Evolutionary conservation across 805 yeast genomes (phyloP), one percentile per base, ranked within the genome.

Genomic region (Candida maesae): DNA sequence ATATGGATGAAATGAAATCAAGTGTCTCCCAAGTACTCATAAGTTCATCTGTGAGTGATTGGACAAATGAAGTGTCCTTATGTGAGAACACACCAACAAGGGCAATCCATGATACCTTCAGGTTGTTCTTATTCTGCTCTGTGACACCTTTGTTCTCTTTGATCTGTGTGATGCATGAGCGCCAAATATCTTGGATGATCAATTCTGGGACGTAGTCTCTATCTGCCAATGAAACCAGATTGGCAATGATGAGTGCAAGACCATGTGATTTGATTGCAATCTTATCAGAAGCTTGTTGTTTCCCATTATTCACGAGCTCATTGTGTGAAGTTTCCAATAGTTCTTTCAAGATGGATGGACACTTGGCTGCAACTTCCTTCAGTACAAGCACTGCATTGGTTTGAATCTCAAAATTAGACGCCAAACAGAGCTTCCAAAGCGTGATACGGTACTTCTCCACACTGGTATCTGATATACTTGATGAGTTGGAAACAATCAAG

Each of bases 21-120:
- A 81, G 64, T 32, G 74, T 70, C 46, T 79, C 79, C 90, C 90
- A 84, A 42, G 83, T 65, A 9, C 68, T 58, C 34, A 84, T 59
- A 36, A 84, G 66, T 49, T 81, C 87, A 3, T 79, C 70, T 12
- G 73, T 63, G 47, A 81, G 81, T 41, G 77, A 66, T 37, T 70
- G 65, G 27, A 84, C 64, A 41, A 76, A 74, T 18, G 67, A 63
- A 13, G 71, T 70, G 27, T 82, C 84, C 0, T 62, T 53, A 52
- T 76, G 74, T 36, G 79, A 74, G 70, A 84, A 75, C 4, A 83
- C 58, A 3, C 91, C 91, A 45, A 71, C 66, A 17, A 84, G 53
- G 18, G 81, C 52, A 13, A 76, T 69, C 91, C 93, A 84, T 30
- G 86, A 61, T 32, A 74, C 58, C 35, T 74, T 36, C 28, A 66